Evolutionary conservation across 176 grass and related monocot species (phyloP).

Genomic region (Musa acuminata): DNA sequence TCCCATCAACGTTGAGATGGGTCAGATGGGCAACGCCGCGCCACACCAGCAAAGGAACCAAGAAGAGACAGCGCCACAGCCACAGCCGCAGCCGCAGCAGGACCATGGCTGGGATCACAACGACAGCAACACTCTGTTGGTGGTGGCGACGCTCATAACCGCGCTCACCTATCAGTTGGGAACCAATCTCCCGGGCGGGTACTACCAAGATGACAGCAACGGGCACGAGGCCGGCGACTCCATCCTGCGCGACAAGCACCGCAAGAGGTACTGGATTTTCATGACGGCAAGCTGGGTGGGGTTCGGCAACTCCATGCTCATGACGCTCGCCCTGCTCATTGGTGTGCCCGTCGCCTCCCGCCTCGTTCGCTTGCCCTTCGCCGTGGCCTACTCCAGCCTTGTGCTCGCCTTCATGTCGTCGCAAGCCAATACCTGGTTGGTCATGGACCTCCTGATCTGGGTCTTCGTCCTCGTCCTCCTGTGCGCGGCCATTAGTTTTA

Average conservation of each 20-base stretch:
- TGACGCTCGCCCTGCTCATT: conserved; percentile 46
- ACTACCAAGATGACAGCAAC: conserved; percentile 31
- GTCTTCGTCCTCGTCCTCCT: conserved; percentile 27
- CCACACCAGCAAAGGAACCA: background rate
- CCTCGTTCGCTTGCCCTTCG: conserved; percentile 39
- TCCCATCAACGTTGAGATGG: background rate
- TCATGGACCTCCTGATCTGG: conserved; percentile 34
- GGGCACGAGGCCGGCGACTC: conserved; percentile 29
- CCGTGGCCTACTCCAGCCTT: conserved; percentile 42
- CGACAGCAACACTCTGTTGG: conserved; percentile 37
- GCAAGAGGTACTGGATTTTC: conserved; percentile 32
- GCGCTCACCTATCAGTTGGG: conserved; percentile 48
- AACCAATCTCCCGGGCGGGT: conserved; percentile 37
- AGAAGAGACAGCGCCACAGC: background rate
- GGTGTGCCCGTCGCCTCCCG: conserved; percentile 26
- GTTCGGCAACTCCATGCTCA: conserved; percentile 39
- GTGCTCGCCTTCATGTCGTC: conserved; percentile 45
- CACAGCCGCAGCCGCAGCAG: background rate
- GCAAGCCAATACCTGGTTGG: conserved; percentile 30
- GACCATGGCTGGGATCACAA: conserved; percentile 32
- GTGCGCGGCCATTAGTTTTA: conserved; percentile 23
- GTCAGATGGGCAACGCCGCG: background rate
- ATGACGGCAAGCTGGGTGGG: conserved; percentile 37
- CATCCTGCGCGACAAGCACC: conserved; percentile 50
- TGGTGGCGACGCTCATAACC: conserved; percentile 52